Base-by-base conservation (phyloP, 129 eudicot genomes). In the Glebionis coronaria region DNA sequence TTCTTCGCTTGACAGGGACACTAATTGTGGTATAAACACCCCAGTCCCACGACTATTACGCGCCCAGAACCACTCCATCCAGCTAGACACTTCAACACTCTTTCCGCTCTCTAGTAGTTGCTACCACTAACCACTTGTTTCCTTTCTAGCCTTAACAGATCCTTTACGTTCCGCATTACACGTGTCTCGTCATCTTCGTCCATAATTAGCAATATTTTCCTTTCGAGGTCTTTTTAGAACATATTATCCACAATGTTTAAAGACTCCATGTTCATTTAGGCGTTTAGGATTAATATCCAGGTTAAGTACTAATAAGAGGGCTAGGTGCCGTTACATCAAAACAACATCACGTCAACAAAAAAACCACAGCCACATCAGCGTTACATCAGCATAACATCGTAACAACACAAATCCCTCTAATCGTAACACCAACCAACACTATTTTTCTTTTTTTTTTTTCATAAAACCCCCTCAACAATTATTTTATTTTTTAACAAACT, bases 151-250 rank as follows among this genome's bases (percentile, higher is more conserved):
- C 44, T 61, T 0, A 66, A 29, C 44, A 29, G 44, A 58, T 4
- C 35, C 13, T 53, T 73, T 7, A 67, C 13, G 15, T 70, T 23
- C 25, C 58, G 25, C 63, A 42, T 54, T 27, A 66, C 67, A 57
- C 57, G 9, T 9, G 68, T 74, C 21, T 57, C 67, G 2, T 82
- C 81, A 13, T 73, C 77, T 13, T 88, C 97, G 4, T 73, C 31
- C 31, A 84, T 86, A 16, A 90, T 74, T 25, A 72, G 64, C 79
- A 86, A 59, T 47, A 90, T 75, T 53, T 80, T 94, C 75, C 77
- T 79, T 29, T 73, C 77, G 12, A 90, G 84, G 52, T 90, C 90
- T 6, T 31, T 52, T 21, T 81, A 89, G 44, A 79, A 81, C 16
- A 42, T 68, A 64, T 68, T 77, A 67, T 83, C 93, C 0, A 70